A percentile compares a stretch with the other conserved stretches of the same genome.
These are phyloP conservation scores for Nidularia sp. DNA, from an alignment of 768 basidiomycete species.

Conservation along the genomic window DNA sequence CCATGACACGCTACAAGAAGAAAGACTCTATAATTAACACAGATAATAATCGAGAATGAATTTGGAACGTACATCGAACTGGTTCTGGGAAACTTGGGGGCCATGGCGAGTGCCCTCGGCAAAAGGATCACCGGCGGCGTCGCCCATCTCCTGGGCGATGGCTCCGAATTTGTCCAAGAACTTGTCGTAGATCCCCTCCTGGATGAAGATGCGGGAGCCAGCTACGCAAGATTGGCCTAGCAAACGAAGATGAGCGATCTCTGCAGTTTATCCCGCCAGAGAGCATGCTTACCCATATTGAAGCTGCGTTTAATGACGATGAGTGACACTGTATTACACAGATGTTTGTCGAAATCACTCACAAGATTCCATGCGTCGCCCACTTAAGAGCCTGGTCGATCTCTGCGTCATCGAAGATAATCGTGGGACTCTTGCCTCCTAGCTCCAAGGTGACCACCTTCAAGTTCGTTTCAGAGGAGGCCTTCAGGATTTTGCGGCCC, in stretches of 20 bases:
- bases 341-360: constrained; percentile 14
- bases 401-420: constrained; percentile 65
- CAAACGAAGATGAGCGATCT: constrained; percentile 43
- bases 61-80: constrained; percentile 57
- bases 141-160: not conserved
- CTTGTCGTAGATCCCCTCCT: constrained; percentile 73
- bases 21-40: too few species aligned
- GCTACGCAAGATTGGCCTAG: constrained; percentile 79
- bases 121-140: constrained; percentile 66
- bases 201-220: constrained; percentile 80
- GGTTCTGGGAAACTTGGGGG: constrained; percentile 73
- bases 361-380: constrained; percentile 67
- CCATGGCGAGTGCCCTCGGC: constrained; percentile 57
- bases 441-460: constrained; percentile 75
- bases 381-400: constrained; percentile 62
- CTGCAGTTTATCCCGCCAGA: not conserved
- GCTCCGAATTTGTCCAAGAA: constrained; percentile 52
- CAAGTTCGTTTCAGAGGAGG: constrained; percentile 67
- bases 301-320: constrained; percentile 7
- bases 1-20: constrained; percentile 55
- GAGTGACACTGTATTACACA: not conserved
- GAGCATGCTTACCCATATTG: constrained; percentile 19
- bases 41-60: not conserved
- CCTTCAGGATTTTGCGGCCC: constrained; percentile 69
- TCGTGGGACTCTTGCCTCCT: constrained; percentile 61